These are phyloP conservation scores for Penicillium antarcticum DNA, from an alignment of 495 filamentous ascomycete species.

Conservation along the genomic window DNA sequence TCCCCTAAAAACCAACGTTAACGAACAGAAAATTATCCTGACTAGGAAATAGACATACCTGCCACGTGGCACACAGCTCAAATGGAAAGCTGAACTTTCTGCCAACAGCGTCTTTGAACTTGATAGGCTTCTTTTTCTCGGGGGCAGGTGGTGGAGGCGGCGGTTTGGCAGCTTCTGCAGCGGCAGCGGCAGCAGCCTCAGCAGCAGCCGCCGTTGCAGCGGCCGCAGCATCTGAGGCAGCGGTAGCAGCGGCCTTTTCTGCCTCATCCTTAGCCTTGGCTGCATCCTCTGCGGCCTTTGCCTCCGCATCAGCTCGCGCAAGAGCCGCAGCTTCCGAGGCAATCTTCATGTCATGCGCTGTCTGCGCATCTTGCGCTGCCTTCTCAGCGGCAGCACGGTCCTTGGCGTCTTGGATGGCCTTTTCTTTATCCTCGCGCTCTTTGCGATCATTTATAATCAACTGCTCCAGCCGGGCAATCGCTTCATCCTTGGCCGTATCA, in stretches of 20 bases:
- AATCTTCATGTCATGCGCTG: constrained; percentile 40
- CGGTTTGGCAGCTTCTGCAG: constrained; percentile 15
- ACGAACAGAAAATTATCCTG: not conserved
- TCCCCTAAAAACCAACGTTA: constrained; percentile 52
- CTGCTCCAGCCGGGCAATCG: constrained; percentile 50
- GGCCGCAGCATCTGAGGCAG: constrained; percentile 2
- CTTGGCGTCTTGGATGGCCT: constrained; percentile 31
- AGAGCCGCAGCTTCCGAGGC: constrained; percentile 36
- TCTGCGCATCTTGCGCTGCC: constrained; percentile 47
- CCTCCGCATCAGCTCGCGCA: constrained; percentile 39
- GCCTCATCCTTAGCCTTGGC: constrained; percentile 27
- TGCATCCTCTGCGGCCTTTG: constrained; percentile 21
- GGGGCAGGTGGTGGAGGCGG: constrained; percentile 32
- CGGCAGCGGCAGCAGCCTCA: constrained; percentile 17
- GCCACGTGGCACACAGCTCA: constrained; percentile 75
- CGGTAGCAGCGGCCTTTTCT: constrained; percentile 20
- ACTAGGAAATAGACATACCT: constrained; percentile 45
- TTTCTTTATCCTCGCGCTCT: constrained; percentile 43
- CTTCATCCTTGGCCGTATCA: constrained; percentile 46
- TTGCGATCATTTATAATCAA: constrained; percentile 49
- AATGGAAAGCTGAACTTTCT: constrained; percentile 85
- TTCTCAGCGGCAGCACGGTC: constrained; percentile 51
- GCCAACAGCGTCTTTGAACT: constrained; percentile 84
- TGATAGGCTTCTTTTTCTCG: constrained; percentile 63
- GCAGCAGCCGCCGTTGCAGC: constrained; percentile 7